Base-by-base conservation (phyloP, 768 basidiomycete species). In the Ephemerocybe angulata region DNA sequence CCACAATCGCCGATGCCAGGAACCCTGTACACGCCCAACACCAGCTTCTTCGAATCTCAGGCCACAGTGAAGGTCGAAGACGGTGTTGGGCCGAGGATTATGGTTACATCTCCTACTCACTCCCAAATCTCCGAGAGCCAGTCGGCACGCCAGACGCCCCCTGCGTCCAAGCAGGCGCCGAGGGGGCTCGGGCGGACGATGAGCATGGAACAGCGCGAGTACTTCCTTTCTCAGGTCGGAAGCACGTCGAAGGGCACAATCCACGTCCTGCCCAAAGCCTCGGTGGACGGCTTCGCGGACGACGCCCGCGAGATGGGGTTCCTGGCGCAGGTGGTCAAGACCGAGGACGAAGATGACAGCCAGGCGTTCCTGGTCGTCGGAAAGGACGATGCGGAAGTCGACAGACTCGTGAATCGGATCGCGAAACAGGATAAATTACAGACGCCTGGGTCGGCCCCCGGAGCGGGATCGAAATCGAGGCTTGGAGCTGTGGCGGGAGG, bases 291-390 rank as follows among this genome's bases (percentile, higher is more conserved):
- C 21, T 71, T 83, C 25, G 65, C 69, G 40, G 58, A 62, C 4
- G 68, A 72, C 3, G 81, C 83, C 13, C 68, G 68, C 50, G 69
- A 70, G 11, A 62, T 76, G 17, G 77, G 78, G 8, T 79, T 82
- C 43, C 63, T 70, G 56, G 65, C 75, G n/a, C 72, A 75, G 37
- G 62, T 74, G 13, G 71, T 82, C 54, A 64, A 65, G 56, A 68
- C 67, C 41, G 63, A 65, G n/a, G 67, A 71, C 42, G 67, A 67
- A n/a, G 57, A 67, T 2, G 70, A 74, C 55, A 62, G 65, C 24
- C 68, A 79, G 27, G 77, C 70, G n/a, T 70, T 81, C 58, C 69
- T 85, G 17, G 68, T 84, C 41, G 63, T 85, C n/a, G 83, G 82
- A 28, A 71, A 71, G n/a, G 76, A 83, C 21, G 67, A 74, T n/a